Evolutionary conservation across 1,139 yeast genomes (phyloP).

Genomic region (Dujonia santamariae): DNA sequence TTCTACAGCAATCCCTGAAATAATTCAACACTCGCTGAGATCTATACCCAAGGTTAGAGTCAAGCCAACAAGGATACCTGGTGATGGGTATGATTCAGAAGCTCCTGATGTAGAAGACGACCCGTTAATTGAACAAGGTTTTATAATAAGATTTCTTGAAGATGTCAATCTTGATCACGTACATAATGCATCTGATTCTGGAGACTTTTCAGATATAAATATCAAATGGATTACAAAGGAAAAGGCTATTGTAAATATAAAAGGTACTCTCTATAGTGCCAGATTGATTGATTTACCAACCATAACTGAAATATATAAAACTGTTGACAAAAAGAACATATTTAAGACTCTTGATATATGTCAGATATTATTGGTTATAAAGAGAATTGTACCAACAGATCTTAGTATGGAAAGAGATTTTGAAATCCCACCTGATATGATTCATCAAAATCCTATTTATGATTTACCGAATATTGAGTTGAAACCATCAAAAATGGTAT

Average conservation of each 20-base stretch:
- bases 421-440: slow-evolving; percentile 37
- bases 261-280: slow-evolving; percentile 69
- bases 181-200: slow-evolving; percentile 75
- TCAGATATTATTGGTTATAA: slow-evolving; percentile 79
- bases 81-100: slow-evolving; percentile 96
- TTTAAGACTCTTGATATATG: slow-evolving; percentile 84
- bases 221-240: slow-evolving; percentile 81
- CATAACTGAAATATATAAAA: slow-evolving; percentile 80
- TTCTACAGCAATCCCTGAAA: slow-evolving; percentile 2
- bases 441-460: slow-evolving; percentile 46
- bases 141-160: slow-evolving; percentile 73
- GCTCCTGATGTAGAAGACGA: slow-evolving; percentile 97
- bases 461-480: slow-evolving; percentile 40
- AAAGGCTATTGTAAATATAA: slow-evolving; percentile 64
- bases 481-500: slow-evolving; percentile 43
- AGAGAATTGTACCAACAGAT: slow-evolving; percentile 48
- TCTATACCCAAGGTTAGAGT: slow-evolving; percentile 65
- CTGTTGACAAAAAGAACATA: slow-evolving; percentile 84
- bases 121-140: slow-evolving; percentile 86
- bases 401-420: slow-evolving; percentile 39
- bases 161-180: slow-evolving; percentile 77
- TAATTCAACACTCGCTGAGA: slow-evolving; percentile 11
- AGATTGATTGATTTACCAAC: slow-evolving; percentile 89
- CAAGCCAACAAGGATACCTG: slow-evolving; percentile 82
- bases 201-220: slow-evolving; percentile 70